Evolutionary conservation across 805 yeast genomes (phyloP).

Genomic region (Saccharomycopsis capsularis): DNA sequence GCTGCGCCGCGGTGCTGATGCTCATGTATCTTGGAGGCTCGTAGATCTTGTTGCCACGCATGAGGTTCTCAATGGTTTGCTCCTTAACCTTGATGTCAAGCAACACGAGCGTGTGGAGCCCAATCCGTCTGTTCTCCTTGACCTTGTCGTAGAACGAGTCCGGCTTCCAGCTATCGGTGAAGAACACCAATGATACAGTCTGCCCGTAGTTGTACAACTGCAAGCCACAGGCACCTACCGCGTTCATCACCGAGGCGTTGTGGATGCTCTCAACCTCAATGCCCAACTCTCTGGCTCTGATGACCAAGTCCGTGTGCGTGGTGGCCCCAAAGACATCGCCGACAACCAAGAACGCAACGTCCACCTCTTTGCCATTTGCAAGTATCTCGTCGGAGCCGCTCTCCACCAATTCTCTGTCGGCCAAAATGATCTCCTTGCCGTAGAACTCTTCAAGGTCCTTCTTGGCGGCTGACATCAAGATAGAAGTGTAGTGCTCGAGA

Average conservation of each 20-base stretch:
- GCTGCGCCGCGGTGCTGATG: constrained; percentile 82
- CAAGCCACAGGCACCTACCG: constrained; percentile 96
- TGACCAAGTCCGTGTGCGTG: constrained; percentile 89
- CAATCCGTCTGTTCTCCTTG: constrained; percentile 82
- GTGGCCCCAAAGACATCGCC: constrained; percentile 99
- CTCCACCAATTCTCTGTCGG: constrained; percentile 94
- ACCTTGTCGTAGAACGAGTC: constrained; percentile 89
- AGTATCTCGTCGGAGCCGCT: constrained; percentile 79
- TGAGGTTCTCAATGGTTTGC: constrained; percentile 90
- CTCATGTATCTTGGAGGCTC: constrained; percentile 98
- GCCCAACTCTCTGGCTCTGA: constrained; percentile 80
- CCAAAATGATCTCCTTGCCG: constrained; percentile 77
- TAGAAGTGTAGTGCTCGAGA: constrained; percentile 91
- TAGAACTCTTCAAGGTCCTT: constrained; percentile 72
- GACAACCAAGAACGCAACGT: constrained; percentile 89
- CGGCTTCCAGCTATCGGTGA: constrained; percentile 94
- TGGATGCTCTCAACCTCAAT: constrained; percentile 79
- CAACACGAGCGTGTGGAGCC: constrained; percentile 82
- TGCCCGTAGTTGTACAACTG: constrained; percentile 95
- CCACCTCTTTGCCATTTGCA: constrained; percentile 68
- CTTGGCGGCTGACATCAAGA: constrained; percentile 85
- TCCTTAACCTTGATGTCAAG: constrained; percentile 95
- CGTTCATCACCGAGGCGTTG: constrained; percentile 97
- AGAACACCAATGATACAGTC: constrained; percentile 92
- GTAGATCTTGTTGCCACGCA: constrained; percentile 82